phyloP scores from a whole-genome alignment of 2,329 filamentous ascomycete species.

The Penicillium sp. region DNA sequence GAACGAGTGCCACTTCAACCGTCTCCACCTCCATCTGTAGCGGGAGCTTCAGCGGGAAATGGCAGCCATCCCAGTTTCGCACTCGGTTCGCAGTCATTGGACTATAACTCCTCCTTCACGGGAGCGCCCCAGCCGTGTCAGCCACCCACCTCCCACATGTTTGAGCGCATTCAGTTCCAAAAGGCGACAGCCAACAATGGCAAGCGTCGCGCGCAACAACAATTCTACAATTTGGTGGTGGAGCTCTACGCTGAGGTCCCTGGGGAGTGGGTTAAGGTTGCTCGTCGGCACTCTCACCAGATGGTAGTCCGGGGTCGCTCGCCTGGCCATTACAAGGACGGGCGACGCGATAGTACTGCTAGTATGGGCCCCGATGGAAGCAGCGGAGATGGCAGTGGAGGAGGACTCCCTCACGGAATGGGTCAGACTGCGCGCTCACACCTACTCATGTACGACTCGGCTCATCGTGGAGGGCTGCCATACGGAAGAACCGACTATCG shows the following conservation, averaged over 20 bases:
- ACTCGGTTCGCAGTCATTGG: conserved; percentile 29
- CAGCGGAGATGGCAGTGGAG: conserved; percentile 40
- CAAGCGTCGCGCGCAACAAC: conserved; percentile 82
- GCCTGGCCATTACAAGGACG: conserved; percentile 74
- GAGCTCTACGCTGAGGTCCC: conserved; percentile 71
- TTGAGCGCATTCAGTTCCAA: conserved; percentile 92
- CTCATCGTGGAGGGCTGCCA: conserved; percentile 31
- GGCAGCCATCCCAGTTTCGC: conserved; percentile 25
- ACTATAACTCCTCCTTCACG: conserved; percentile 35
- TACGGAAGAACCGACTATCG: conserved; percentile 38
- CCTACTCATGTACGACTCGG: conserved; percentile 36
- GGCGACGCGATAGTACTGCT: conserved; percentile 64
- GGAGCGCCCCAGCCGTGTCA: conserved; percentile 33
- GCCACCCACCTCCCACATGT: conserved; percentile 56
- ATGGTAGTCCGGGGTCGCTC: conserved; percentile 86
- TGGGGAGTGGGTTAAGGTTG: conserved; percentile 66
- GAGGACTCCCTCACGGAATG: conserved; percentile 31
- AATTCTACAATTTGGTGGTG: conserved; percentile 88
- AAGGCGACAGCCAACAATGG: conserved; percentile 92
- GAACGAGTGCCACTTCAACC: conserved; percentile 66
- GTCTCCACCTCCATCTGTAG: conserved; percentile 54
- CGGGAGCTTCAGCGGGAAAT: conserved; percentile 24
- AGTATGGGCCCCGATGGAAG: conserved; percentile 67
- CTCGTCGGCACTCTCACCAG: conserved; percentile 69
- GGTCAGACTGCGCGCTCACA: conserved; percentile 32